A percentile compares a stretch with the other conserved stretches of the same genome.
Evolutionary conservation across 768 basidiomycete genomes (phyloP).

Genomic region (Fibroporia radiculosa): DNA sequence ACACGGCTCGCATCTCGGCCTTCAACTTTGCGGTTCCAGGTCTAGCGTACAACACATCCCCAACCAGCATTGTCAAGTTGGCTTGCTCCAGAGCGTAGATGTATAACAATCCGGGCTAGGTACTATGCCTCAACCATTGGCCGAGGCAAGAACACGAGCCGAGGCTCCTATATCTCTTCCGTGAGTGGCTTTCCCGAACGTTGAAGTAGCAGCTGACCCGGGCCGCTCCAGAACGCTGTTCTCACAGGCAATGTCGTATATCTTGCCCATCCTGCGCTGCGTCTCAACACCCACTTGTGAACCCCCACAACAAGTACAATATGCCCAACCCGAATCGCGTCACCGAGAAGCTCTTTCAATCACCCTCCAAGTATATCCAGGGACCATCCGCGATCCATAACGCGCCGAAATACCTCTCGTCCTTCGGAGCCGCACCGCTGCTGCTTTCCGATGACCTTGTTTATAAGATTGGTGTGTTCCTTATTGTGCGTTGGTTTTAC

Average conservation of each 20-base stretch:
- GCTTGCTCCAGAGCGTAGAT: not conserved
- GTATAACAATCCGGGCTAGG: not conserved
- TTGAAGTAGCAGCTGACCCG: not conserved
- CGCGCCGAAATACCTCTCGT: constrained; percentile 20
- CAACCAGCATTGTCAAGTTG: no score
- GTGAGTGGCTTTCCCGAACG: not conserved
- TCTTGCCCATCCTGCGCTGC: constrained; percentile 2
- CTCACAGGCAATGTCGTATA: not conserved
- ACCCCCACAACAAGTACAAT: not conserved
- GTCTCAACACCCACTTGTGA: not conserved
- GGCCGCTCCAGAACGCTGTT: not conserved
- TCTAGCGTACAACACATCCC: no score
- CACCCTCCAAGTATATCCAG: constrained; percentile 26
- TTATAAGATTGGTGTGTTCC: constrained; percentile 20
- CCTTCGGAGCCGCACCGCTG: constrained; percentile 19
- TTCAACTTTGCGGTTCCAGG: no score
- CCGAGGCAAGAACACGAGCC: not conserved
- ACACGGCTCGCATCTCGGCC: no score
- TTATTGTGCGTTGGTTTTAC: not conserved
- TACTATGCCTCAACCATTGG: not conserved
- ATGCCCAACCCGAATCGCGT: constrained; percentile 18
- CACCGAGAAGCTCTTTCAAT: constrained; percentile 25
- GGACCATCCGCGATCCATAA: constrained; percentile 25
- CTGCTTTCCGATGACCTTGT: constrained; percentile 22
- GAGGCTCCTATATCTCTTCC: not conserved